A percentile compares a stretch with the other conserved stretches of the same genome.
Conservation (phyloP, 768 basidiomycete genomes). For the Auriscalpium vulgare region DNA sequence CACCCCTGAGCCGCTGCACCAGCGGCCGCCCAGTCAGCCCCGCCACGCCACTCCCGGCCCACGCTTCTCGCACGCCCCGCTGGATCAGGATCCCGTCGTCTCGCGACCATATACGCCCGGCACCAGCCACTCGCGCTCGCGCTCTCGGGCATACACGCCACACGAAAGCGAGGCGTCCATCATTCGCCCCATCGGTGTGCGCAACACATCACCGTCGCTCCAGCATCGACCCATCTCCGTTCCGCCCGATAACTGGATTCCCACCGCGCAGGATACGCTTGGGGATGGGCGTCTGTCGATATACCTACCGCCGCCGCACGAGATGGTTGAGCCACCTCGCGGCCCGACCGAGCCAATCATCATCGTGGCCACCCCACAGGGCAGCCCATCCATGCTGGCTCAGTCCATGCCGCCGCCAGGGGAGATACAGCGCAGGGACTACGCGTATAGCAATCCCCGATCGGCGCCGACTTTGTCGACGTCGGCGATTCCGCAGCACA, state of each 20-base stretch:
- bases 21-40: neutral
- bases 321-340: constrained; percentile 1
- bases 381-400: constrained; percentile 4
- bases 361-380: constrained; percentile 9
- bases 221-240: constrained; percentile 7
- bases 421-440: constrained; percentile 1
- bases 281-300: constrained; percentile 14
- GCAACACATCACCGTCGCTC: constrained; percentile 4
- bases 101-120: constrained; percentile 5
- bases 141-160: constrained; percentile 11
- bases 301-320: constrained; percentile 13
- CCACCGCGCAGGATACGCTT: constrained; percentile 5
- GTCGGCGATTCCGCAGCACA: constrained; percentile 1
- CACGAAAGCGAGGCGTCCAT: constrained; percentile 10
- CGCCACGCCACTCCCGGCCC: neutral
- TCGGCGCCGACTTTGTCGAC: neutral
- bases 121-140: constrained; percentile 1
- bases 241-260: constrained; percentile 15
- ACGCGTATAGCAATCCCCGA: neutral
- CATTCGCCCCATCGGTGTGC: constrained; percentile 12
- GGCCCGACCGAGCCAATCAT: constrained; percentile 5
- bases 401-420: neutral
- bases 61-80: neutral
- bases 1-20: neutral
- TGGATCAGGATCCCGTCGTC: neutral